Conservation (phyloP, 1,139 yeast genomes). For the Suhomyces maxii region DNA sequence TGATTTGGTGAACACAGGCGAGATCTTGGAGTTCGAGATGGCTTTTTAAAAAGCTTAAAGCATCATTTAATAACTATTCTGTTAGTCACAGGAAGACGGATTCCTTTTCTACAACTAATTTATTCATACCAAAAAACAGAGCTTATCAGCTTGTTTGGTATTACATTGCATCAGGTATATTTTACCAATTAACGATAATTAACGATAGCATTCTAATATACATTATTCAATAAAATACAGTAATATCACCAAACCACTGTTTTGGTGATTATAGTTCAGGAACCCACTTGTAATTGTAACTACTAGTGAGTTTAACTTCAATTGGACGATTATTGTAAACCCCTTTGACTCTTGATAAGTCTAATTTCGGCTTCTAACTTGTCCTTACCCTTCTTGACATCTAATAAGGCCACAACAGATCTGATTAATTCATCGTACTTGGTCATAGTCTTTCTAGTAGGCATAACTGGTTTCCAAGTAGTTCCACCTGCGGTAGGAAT, state of each 20-base stretch:
- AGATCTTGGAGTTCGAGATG: background rate
- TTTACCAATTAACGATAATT: background rate
- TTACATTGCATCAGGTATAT: background rate
- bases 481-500: conserved; percentile 61
- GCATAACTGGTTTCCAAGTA: conserved; percentile 76
- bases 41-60: background rate
- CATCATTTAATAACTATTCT: background rate
- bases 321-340: conserved; percentile 22
- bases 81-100: too few species aligned
- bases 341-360: conserved; percentile 54
- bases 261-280: too few species aligned
- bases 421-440: conserved; percentile 78
- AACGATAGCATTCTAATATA: conserved; percentile 5
- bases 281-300: too few species aligned
- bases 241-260: background rate
- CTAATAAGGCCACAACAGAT: conserved; percentile 71
- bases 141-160: too few species aligned
- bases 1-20: background rate
- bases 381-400: conserved; percentile 83
- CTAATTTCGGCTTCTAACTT: conserved; percentile 79
- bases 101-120: too few species aligned
- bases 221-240: conserved; percentile 2
- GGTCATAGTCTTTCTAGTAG: conserved; percentile 77
- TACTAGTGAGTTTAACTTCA: too few species aligned
- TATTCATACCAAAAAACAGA: too few species aligned